A percentile compares a stretch with the other conserved stretches of the same genome.
phyloP scores from a whole-genome alignment of 352 stramenopile genomes.

The Globisporangium alternatum region DNA sequence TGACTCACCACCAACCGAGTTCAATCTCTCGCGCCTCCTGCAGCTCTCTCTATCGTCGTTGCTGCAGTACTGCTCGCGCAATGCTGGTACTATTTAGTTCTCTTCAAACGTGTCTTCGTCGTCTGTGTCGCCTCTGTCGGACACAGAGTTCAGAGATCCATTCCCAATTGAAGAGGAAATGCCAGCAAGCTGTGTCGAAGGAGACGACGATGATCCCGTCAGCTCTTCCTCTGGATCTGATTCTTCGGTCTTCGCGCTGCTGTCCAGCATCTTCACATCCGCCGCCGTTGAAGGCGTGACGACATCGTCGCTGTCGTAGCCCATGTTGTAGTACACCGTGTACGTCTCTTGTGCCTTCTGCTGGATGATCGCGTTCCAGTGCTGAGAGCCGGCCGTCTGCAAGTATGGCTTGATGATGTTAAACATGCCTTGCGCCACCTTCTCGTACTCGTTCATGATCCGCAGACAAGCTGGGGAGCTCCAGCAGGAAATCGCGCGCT shows the following conservation, averaged over 20 bases:
- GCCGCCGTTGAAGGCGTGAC: slow-evolving; percentile 15
- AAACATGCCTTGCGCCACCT: slow-evolving; percentile 81
- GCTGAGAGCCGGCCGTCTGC: slow-evolving; percentile 39
- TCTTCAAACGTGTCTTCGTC: slow-evolving; percentile 23
- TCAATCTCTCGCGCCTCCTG: background rate
- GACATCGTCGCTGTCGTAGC: slow-evolving; percentile 76
- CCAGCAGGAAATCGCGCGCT: slow-evolving; percentile 83
- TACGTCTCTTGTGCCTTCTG: slow-evolving; percentile 85
- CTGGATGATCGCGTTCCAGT: slow-evolving; percentile 86
- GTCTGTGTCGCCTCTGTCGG: slow-evolving; percentile 15
- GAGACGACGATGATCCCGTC: background rate
- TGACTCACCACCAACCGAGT: slow-evolving; percentile 5
- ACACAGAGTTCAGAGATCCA: background rate
- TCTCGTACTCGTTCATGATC: slow-evolving; percentile 90
- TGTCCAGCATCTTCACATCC: slow-evolving; percentile 42
- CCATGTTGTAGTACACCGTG: slow-evolving; percentile 89
- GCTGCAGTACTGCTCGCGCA: background rate
- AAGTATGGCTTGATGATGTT: slow-evolving; percentile 77
- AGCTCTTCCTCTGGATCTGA: slow-evolving; percentile 48
- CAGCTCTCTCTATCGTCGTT: slow-evolving; percentile 9
- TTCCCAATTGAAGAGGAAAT: slow-evolving; percentile 9
- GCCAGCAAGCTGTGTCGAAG: background rate
- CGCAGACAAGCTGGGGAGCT: slow-evolving; percentile 73
- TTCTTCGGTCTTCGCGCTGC: slow-evolving; percentile 54
- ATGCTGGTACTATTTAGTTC: slow-evolving; percentile 7